phyloP scores from a whole-genome alignment of 2,329 filamentous ascomycete species.

The Alternaria sp. region DNA sequence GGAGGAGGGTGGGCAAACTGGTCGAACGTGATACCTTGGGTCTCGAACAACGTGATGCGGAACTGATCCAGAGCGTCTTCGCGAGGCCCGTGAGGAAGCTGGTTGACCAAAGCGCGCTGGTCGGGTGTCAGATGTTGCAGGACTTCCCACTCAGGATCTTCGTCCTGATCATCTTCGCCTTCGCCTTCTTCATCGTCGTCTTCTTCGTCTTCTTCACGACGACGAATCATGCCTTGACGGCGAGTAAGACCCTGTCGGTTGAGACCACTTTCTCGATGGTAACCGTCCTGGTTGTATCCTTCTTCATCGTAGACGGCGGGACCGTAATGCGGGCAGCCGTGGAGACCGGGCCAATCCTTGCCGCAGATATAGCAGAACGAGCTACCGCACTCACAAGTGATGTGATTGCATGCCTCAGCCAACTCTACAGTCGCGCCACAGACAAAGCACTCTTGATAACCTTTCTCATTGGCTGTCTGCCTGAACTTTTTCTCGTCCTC shows the following conservation, averaged over 20 bases:
- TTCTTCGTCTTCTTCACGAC: conserved; percentile 16
- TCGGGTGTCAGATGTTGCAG: conserved; percentile 28
- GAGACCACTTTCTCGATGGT: conserved; percentile 37
- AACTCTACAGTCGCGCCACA: conserved; percentile 42
- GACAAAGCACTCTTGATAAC: conserved; percentile 40
- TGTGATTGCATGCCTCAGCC: conserved; percentile 47
- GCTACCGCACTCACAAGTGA: conserved; percentile 42
- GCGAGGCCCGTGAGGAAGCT: conserved; percentile 16
- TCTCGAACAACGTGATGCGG: conserved; percentile 29
- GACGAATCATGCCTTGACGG: conserved; percentile 17
- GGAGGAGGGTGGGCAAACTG: not conserved
- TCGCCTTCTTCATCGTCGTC: conserved; percentile 11
- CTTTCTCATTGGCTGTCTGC: conserved; percentile 31
- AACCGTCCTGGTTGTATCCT: conserved; percentile 46
- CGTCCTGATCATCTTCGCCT: conserved; percentile 9
- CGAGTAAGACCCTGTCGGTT: conserved; percentile 36
- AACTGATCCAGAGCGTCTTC: conserved; percentile 27
- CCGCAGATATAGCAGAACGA: conserved; percentile 49
- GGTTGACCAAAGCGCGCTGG: conserved; percentile 17
- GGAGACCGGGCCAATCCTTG: conserved; percentile 36
- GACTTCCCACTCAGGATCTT: conserved; percentile 20
- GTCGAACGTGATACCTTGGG: conserved; percentile 22
- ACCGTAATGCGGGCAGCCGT: conserved; percentile 46
- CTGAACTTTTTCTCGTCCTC: conserved; percentile 39
- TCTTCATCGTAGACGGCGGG: conserved; percentile 40